Base-by-base conservation (phyloP, 371 early-diverging fungal genomes). In the Rhizomucor miehei region DNA sequence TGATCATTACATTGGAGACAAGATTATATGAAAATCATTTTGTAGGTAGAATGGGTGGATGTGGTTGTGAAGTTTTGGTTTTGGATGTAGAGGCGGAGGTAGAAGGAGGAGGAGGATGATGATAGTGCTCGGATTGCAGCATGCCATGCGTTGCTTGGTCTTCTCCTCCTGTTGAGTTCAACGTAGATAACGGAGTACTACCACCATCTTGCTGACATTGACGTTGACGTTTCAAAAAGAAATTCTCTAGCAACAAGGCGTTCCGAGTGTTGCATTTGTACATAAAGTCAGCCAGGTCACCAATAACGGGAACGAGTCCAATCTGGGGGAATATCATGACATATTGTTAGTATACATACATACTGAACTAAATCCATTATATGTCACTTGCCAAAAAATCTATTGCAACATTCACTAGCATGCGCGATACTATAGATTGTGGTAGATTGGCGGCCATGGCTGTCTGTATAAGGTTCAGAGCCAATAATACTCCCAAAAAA, bases 241-340 rank as follows among this genome's bases (percentile, higher is more conserved):
- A 75, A 34, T 75, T 69, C 48, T 81, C 74, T 29, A 81, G 57
- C 5, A 81, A 40, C 19, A 62, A 20, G 11, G 74, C 67, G 57
- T 81, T 81, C 20, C 71, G 63, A 56, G 62, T 65, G 44, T 81
- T 81, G 38, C 71, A 66, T 60, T 77, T 77, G 41, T 65, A 75
- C n/a, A 79, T 41, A n/a, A 69, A 60, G 50, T 81, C 81, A 36
- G 73, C 29, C 11, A 81, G 43, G 52, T 81, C 81, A 34, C 81
- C 81, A 0, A 67, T 59, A 14, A 81, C 34, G 2, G 81, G 81
- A 3, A 74, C 59, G 35, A 81, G 52, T 0, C 81, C 81, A 19
- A 79, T 29, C 29, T 29, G 8, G 29, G n/a, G n/a, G n/a, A n/a
- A n/a, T n/a, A n/a, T n/a, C n/a, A n/a, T n/a, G n/a, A n/a, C n/a